Evolutionary conservation across 805 yeast species (phyloP).

Genomic region (Candida andamanensis): DNA sequence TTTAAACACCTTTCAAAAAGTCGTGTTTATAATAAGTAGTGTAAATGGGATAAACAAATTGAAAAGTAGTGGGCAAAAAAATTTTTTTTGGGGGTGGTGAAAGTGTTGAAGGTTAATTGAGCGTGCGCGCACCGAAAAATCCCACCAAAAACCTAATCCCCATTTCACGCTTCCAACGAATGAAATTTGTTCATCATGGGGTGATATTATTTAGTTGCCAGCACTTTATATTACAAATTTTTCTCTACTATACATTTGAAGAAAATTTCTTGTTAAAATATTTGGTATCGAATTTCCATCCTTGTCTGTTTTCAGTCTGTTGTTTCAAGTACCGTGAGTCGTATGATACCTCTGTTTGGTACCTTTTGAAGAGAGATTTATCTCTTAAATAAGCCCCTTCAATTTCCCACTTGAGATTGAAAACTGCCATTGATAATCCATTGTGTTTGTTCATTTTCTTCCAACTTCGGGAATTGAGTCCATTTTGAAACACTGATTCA

Average conservation of each 20-base stretch:
- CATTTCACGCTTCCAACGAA: no score
- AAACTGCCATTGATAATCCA: slow-evolving; percentile 70
- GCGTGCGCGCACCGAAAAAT: no score
- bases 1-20: no score
- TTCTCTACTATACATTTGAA: no score
- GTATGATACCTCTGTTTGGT: slow-evolving; percentile 20
- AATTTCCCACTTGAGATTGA: slow-evolving; percentile 46
- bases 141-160: no score
- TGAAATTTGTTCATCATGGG: no score
- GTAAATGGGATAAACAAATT: slow-evolving; percentile 12
- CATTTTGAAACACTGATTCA: slow-evolving; percentile 60
- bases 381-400: slow-evolving; percentile 25
- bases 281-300: slow-evolving; percentile 31
- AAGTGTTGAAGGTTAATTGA: no score
- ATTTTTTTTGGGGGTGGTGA: no score
- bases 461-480: slow-evolving; percentile 77
- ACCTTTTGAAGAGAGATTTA: slow-evolving; percentile 23
- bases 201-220: no score
- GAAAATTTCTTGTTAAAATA: no score
- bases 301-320: slow-evolving; percentile 15
- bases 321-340: slow-evolving; percentile 18
- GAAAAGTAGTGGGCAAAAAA: no score
- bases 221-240: no score
- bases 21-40: slow-evolving; percentile 22
- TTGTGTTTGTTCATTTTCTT: slow-evolving; percentile 49